Base-by-base conservation (phyloP, 2,329 filamentous ascomycete genomes). In the Ascochyta viciae-villosae region DNA sequence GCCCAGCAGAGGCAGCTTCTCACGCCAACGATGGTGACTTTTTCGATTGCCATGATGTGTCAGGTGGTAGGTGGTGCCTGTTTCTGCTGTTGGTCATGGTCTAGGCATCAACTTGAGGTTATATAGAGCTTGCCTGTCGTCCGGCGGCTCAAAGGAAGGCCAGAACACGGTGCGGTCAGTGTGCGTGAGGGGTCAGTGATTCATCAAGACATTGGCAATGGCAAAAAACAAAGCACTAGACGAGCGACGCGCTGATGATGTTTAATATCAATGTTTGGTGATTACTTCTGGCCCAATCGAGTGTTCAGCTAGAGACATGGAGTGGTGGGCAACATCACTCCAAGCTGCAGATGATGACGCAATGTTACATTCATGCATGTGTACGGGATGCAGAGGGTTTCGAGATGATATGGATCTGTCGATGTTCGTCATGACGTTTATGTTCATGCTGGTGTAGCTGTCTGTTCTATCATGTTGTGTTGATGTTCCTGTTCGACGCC, bases 21-120 rank as follows among this genome's bases (percentile, higher is more conserved):
- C 65, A 71, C 68, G 16, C 68, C 69, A 39, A 74, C 61, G 31
- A 74, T 49, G 41, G 68, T 38, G 15, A 72, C 41, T 16, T 62
- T 67, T 12, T 62, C 49, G 42, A 67, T 71, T 1, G 60, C 53
- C 67, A 65, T 68, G 15, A 16, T 42, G 31, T 37, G 12, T 16
- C 8, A 5, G 16, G 10, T 3, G 23, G 26, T 19, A 19, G 19
- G 19, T 19, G 19, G 19, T 19, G 19, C 19, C 19, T 41, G 13
- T n/a, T 9, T 3, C 16, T 12, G 10, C 22, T n/a, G 6, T 13
- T 43, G 40, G n/a, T 50, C 29, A 34, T 12, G 26, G 16, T 3
- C 19, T 29, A 15, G 31, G n/a, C 9, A 24, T 16, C 9, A n/a
- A 15, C 23, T n/a, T 12, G 39, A 39, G 8, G 29, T 34, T 43